Evolutionary conservation across 2,329 filamentous ascomycete species (phyloP).

Genomic region (Neopestalotiopsis sp.): DNA sequence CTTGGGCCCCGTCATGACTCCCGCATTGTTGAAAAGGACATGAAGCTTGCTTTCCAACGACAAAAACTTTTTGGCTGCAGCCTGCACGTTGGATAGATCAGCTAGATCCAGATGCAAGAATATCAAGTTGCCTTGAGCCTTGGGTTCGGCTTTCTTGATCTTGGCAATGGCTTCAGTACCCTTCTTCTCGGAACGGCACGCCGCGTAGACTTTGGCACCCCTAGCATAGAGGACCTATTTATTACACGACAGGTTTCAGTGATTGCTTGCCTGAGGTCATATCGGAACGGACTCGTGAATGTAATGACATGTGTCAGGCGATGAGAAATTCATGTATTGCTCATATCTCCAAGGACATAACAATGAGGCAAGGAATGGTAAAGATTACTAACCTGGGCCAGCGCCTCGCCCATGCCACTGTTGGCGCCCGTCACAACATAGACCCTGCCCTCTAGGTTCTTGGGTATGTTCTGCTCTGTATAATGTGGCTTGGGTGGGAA

Average conservation of each 20-base stretch:
- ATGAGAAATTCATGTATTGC: no score
- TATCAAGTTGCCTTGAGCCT: neutral
- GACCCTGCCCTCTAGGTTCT: constrained; percentile 7
- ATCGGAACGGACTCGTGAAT: no score
- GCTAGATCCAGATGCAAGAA: constrained; percentile 33
- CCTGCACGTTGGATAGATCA: constrained; percentile 31
- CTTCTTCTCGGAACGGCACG: constrained; percentile 12
- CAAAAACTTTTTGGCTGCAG: constrained; percentile 27
- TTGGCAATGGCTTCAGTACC: neutral
- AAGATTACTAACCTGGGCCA: neutral
- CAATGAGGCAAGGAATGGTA: no score
- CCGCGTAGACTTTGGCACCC: constrained; percentile 9
- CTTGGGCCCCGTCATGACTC: constrained; percentile 42
- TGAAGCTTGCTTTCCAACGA: constrained; percentile 21
- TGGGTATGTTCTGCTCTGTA: constrained; percentile 5
- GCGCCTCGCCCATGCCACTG: constrained; percentile 11
- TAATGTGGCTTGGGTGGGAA: constrained; percentile 9
- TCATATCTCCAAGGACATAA: no score
- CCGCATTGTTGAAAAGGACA: constrained; percentile 45
- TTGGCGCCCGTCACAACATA: constrained; percentile 15
- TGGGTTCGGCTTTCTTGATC: constrained; percentile 2
- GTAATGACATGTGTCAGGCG: no score
- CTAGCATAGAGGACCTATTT: neutral
- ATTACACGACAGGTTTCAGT: no score
- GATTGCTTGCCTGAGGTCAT: no score